Percentiles rank a stretch among this genome's conserved stretches.
These are phyloP conservation scores for Chlamydomonas eustigma DNA, from an alignment of 139 green algal species.

Conservation along the genomic window DNA sequence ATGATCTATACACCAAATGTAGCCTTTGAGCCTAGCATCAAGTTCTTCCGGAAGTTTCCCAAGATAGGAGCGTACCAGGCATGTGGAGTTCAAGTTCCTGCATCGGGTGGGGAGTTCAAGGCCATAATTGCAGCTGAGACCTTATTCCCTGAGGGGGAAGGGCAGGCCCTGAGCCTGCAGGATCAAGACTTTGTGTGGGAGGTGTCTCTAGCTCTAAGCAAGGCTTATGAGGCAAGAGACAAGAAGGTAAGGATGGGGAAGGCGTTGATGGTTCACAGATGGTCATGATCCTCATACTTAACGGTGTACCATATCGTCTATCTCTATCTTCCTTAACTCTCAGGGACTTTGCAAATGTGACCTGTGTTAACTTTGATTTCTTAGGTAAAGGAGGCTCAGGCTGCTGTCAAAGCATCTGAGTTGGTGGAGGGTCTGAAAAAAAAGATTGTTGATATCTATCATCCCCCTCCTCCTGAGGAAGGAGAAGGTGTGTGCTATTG, in stretches of 20 bases:
- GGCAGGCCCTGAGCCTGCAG: conserved; percentile 40
- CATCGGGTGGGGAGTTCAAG: conserved; percentile 32
- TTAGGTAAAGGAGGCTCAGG: not conserved
- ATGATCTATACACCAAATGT: conserved; percentile 48
- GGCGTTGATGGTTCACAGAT: not conserved
- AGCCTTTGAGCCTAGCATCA: conserved; percentile 41
- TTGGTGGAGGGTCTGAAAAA: conserved; percentile 13
- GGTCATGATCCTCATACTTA: too few relatives aligned
- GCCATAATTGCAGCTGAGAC: conserved; percentile 53
- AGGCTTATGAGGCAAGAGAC: conserved; percentile 30
- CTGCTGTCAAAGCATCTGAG: conserved; percentile 8
- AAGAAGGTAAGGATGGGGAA: not conserved
- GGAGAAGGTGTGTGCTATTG: not conserved
- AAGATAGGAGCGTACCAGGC: conserved; percentile 25
- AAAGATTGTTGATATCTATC: conserved; percentile 10
- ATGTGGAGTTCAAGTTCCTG: conserved; percentile 22
- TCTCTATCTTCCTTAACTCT: too few relatives aligned
- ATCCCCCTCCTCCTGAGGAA: conserved; percentile 5
- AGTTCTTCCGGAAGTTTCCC: conserved; percentile 48
- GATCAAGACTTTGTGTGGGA: conserved; percentile 54
- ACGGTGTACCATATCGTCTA: too few relatives aligned
- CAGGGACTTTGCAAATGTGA: too few relatives aligned
- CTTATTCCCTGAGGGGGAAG: conserved; percentile 46
- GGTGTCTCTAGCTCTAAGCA: conserved; percentile 32
- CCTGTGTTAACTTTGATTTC: too few relatives aligned